Percentiles rank a stretch among this genome's conserved stretches.
Conservation (phyloP, 129 eudicot species). For the Oenanthe sinensis region DNA sequence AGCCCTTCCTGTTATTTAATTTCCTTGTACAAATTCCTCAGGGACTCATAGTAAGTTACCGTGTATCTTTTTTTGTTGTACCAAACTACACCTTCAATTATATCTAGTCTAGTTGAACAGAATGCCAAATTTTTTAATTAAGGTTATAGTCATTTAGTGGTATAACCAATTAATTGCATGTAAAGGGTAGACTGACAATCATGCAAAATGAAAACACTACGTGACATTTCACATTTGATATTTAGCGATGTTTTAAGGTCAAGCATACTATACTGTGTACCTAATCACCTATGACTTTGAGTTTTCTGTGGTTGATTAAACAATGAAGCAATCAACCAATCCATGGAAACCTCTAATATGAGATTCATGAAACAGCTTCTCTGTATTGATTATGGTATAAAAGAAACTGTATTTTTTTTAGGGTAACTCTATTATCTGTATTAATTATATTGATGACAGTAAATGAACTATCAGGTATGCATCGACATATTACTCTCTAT, state of each 20-base stretch:
- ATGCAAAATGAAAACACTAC: background rate
- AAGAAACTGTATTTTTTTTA: background rate
- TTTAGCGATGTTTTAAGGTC: background rate
- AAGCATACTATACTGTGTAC: background rate
- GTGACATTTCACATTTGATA: background rate
- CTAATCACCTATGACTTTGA: background rate
- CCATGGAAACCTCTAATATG: slow-evolving; percentile 3
- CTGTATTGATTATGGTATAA: slow-evolving; percentile 4
- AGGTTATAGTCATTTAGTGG: background rate
- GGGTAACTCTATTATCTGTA: background rate
- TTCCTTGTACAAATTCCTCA: background rate
- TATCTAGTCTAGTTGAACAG: background rate
- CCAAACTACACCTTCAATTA: background rate
- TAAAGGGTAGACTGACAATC: background rate
- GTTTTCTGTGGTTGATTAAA: background rate
- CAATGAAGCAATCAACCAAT: background rate
- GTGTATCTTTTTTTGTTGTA: background rate
- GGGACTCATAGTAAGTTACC: background rate
- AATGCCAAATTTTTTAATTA: background rate
- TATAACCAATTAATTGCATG: background rate
- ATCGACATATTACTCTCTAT: background rate
- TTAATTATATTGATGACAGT: background rate
- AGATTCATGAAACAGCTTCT: slow-evolving; percentile 15
- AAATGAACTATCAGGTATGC: background rate
- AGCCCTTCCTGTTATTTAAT: background rate